phyloP scores from a whole-genome alignment of 345 rosid species.

The Salix suchowensis region DNA sequence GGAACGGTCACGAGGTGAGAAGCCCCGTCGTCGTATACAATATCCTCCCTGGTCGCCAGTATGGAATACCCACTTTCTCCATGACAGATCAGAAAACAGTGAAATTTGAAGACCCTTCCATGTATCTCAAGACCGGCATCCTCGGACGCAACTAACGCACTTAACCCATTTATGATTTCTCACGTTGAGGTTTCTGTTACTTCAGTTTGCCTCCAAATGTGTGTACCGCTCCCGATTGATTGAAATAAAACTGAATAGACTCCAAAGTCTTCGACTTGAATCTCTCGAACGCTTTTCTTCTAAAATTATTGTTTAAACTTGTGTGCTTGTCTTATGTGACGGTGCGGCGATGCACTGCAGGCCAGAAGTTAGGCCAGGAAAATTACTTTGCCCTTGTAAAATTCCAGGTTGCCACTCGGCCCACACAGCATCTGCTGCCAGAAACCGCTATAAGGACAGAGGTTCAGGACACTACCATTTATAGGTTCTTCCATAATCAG shows the following conservation, averaged over 20 bases:
- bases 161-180: not conserved
- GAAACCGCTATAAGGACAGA: too few relatives aligned
- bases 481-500: too few relatives aligned
- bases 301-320: too few relatives aligned
- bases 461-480: too few relatives aligned
- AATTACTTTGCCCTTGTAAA: not conserved
- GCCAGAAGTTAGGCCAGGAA: too few relatives aligned
- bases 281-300: not conserved
- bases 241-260: not conserved
- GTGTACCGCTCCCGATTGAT: not conserved
- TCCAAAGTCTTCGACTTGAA: not conserved
- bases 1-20: constrained; percentile 26
- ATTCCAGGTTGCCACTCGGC: too few relatives aligned
- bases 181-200: not conserved
- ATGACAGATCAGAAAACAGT: not conserved
- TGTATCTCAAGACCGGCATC: constrained; percentile 19
- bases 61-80: not conserved
- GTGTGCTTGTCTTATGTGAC: not conserved
- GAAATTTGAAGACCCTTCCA: constrained; percentile 17
- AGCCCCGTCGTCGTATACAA: constrained; percentile 32
- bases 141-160: constrained; percentile 5
- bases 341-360: not conserved
- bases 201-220: not conserved
- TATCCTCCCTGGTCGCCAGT: constrained; percentile 13
- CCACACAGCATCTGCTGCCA: too few relatives aligned